A percentile compares a stretch with the other conserved stretches of the same genome.
Conservation (phyloP, 345 rosid species). For the Bretschneidera sinensis region DNA sequence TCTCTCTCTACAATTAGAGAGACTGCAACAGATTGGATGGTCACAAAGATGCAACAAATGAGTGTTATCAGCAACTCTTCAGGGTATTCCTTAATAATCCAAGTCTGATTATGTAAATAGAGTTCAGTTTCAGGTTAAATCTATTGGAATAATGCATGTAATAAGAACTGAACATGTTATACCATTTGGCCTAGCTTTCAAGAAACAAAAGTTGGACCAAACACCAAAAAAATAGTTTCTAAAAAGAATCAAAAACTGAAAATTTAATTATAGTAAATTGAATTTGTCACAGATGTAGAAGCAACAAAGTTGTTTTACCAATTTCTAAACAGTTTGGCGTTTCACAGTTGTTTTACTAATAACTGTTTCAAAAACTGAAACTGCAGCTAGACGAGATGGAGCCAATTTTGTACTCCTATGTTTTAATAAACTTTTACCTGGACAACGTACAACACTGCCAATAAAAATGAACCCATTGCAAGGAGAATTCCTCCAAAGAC, state of each 20-base stretch:
- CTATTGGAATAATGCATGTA: not conserved
- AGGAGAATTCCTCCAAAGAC: slow-evolving; percentile 27
- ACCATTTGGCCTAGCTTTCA: too few relatives aligned
- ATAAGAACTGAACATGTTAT: too few relatives aligned
- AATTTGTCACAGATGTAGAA: too few relatives aligned
- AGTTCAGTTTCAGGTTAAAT: not conserved
- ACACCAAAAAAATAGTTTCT: too few relatives aligned
- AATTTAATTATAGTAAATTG: too few relatives aligned
- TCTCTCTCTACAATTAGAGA: slow-evolving; percentile 22
- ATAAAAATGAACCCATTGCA: not conserved
- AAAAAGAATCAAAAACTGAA: too few relatives aligned
- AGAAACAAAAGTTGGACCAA: too few relatives aligned
- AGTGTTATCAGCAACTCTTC: slow-evolving; percentile 7
- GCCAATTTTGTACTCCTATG: too few relatives aligned
- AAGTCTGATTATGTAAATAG: slow-evolving; percentile 2
- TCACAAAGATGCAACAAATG: slow-evolving; percentile 11
- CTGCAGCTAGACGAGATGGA: too few relatives aligned
- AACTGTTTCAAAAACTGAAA: too few relatives aligned
- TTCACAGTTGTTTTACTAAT: too few relatives aligned
- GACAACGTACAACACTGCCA: slow-evolving; percentile 9
- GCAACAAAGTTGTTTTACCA: too few relatives aligned
- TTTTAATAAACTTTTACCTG: slow-evolving; percentile 31
- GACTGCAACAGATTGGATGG: slow-evolving; percentile 22
- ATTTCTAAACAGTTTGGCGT: not conserved
- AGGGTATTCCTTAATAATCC: slow-evolving; percentile 9